These are phyloP conservation scores for Acer saccharum DNA, from an alignment of 345 rosid species.

Conservation along the genomic window DNA sequence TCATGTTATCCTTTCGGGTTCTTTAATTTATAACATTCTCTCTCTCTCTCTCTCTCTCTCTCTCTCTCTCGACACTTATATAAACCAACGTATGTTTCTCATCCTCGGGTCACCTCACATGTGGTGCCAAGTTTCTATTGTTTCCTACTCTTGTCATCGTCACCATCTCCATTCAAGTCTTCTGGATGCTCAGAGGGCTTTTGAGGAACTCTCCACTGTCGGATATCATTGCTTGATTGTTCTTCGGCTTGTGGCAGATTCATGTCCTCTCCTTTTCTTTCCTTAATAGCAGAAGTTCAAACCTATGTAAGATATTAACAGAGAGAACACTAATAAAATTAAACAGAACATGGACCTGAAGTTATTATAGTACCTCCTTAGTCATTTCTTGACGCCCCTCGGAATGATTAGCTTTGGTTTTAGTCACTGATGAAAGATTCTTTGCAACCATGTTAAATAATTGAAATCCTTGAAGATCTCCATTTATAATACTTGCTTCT, in stretches of 20 bases:
- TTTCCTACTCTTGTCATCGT: constrained; percentile 26
- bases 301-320: constrained; percentile 6
- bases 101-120: neutral
- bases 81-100: neutral
- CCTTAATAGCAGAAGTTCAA: constrained; percentile 33
- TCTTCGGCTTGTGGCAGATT: constrained; percentile 45
- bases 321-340: neutral
- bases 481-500: constrained; percentile 82
- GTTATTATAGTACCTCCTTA: constrained; percentile 39
- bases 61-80: neutral
- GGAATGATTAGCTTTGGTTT: constrained; percentile 30
- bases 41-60: neutral
- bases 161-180: constrained; percentile 39
- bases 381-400: constrained; percentile 30
- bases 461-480: constrained; percentile 67
- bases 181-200: constrained; percentile 32
- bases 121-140: constrained; percentile 12
- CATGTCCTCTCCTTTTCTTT: constrained; percentile 24
- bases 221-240: constrained; percentile 35
- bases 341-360: neutral
- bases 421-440: constrained; percentile 34
- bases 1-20: neutral
- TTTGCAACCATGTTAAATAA: constrained; percentile 46
- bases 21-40: neutral
- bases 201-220: constrained; percentile 32